Conservation (phyloP, 2,329 filamentous ascomycete genomes). For the Sporothrix protearum region DNA sequence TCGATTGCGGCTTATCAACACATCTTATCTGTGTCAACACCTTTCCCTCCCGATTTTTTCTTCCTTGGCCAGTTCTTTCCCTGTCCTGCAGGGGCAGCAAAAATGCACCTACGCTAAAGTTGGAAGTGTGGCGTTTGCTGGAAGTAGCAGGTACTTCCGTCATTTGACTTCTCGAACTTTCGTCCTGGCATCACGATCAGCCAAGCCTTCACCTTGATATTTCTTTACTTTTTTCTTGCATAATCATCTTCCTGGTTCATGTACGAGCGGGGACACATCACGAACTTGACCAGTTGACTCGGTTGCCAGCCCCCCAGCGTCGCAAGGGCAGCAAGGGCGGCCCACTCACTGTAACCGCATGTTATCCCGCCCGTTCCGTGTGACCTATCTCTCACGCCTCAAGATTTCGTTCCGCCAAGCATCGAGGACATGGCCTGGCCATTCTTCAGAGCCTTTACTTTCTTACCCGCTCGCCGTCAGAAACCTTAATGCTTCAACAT, state of each 20-base stretch:
- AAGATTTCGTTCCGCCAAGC: background rate
- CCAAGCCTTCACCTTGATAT: background rate
- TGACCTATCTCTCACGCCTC: constrained; percentile 1
- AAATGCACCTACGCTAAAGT: constrained; percentile 7
- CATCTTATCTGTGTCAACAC: background rate
- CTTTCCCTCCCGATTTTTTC: background rate
- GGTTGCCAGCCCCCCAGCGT: background rate
- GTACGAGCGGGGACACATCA: background rate
- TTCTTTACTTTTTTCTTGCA: background rate
- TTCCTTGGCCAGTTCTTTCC: constrained; percentile 1
- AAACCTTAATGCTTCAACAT: background rate
- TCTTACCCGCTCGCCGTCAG: background rate
- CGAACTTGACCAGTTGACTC: background rate
- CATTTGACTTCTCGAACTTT: background rate
- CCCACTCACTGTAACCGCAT: constrained; percentile 5
- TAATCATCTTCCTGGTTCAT: background rate
- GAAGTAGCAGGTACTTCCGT: constrained; percentile 14
- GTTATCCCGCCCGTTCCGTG: constrained; percentile 12
- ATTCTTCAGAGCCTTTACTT: background rate
- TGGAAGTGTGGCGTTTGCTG: constrained; percentile 19
- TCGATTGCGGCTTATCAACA: background rate
- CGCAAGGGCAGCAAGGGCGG: background rate
- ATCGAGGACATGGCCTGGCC: background rate
- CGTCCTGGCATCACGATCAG: background rate
- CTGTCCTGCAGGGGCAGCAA: constrained; percentile 2